Evolutionary conservation across 1,139 yeast species (phyloP).

Genomic region (Yamadazyma sp.): DNA sequence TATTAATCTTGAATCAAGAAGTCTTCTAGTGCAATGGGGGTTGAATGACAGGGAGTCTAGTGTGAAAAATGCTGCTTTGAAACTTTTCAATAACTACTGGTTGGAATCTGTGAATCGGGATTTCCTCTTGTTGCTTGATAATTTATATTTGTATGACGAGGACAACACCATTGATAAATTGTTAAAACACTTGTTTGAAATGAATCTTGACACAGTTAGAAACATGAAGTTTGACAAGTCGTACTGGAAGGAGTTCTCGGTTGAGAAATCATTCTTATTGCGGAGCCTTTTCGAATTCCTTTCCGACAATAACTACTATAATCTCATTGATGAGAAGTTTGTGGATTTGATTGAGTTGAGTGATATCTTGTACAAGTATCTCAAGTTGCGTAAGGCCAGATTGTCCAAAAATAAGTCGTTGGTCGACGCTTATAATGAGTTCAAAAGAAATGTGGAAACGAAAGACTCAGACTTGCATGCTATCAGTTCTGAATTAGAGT

Average conservation of each 20-base stretch:
- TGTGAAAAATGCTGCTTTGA: constrained; percentile 71
- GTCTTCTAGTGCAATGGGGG: constrained; percentile 77
- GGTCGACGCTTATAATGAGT: constrained; percentile 17
- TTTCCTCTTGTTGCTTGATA: constrained; percentile 66
- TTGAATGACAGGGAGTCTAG: constrained; percentile 77
- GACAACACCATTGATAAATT: constrained; percentile 62
- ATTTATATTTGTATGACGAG: constrained; percentile 64
- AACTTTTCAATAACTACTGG: constrained; percentile 75
- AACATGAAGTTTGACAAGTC: constrained; percentile 56
- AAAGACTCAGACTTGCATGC: constrained; percentile 7
- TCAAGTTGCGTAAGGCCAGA: constrained; percentile 43
- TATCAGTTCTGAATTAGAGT: constrained; percentile 6
- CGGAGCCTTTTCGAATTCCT: constrained; percentile 70
- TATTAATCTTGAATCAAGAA: constrained; percentile 58
- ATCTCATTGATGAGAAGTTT: constrained; percentile 66
- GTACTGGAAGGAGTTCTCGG: constrained; percentile 69
- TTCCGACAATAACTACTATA: constrained; percentile 47
- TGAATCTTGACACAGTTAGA: constrained; percentile 60
- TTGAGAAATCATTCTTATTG: constrained; percentile 73
- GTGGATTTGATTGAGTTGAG: constrained; percentile 84
- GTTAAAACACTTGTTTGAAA: constrained; percentile 59
- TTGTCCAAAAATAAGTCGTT: constrained; percentile 30
- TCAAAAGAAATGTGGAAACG: constrained; percentile 9
- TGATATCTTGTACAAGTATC: constrained; percentile 52
- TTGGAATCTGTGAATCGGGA: constrained; percentile 67